These are phyloP conservation scores for Ocimum tenuiflorum DNA, from an alignment of 257 asterid genomes.

Conservation along the genomic window DNA sequence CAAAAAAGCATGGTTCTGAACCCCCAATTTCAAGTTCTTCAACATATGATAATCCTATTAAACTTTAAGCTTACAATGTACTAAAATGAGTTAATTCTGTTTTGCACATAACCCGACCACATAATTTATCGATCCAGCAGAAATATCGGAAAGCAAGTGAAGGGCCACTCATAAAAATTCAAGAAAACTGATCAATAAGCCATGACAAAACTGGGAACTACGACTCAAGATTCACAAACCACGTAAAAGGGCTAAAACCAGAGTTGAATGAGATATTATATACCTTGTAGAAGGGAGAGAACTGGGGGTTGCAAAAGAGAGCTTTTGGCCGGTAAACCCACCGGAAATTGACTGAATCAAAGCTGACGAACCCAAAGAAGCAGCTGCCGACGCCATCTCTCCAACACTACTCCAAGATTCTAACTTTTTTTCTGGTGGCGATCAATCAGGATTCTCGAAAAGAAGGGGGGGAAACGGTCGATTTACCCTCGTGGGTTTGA, in stretches of 20 bases:
- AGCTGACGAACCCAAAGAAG: constrained; percentile 80
- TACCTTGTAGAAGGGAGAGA: constrained; percentile 53
- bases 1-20: background rate
- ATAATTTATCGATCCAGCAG: background rate
- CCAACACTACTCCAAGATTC: too few relatives aligned
- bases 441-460: constrained; percentile 7
- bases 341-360: constrained; percentile 55
- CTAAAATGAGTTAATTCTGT: background rate
- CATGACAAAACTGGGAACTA: constrained; percentile 1
- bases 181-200: constrained; percentile 9
- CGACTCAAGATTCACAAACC: background rate
- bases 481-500: too few relatives aligned
- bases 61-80: background rate
- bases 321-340: constrained; percentile 37
- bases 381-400: constrained; percentile 58
- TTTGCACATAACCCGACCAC: background rate
- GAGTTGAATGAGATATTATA: background rate
- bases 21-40: constrained; percentile 7
- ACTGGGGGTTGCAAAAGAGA: constrained; percentile 39
- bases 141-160: background rate
- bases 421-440: background rate
- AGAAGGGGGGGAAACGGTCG: too few relatives aligned
- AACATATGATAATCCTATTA: background rate
- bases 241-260: background rate
- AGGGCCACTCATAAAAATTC: background rate